phyloP scores from a whole-genome alignment of 345 rosid species.

The Heritiera littoralis region DNA sequence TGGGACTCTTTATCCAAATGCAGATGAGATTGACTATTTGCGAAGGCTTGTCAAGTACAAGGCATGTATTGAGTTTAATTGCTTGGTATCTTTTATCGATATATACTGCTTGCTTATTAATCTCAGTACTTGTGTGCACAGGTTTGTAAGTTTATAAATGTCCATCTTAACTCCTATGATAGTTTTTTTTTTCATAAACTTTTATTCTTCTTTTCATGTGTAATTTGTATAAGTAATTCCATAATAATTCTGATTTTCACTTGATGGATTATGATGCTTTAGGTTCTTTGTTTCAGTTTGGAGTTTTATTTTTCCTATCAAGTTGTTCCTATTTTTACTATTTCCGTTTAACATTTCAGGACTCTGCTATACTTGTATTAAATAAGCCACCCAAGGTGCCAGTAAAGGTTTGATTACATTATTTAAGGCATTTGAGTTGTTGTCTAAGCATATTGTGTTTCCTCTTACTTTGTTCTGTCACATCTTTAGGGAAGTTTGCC shows the following conservation, averaged over 20 bases:
- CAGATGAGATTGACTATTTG: conserved; percentile 86
- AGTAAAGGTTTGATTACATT: conserved; percentile 58
- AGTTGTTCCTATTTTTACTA: conserved; percentile 10
- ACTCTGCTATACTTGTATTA: conserved; percentile 74
- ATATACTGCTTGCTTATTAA: not conserved
- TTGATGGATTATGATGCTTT: conserved; percentile 11
- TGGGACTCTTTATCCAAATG: conserved; percentile 87
- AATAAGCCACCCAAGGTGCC: conserved; percentile 93
- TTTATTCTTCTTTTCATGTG: not conserved
- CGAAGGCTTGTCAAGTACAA: conserved; percentile 87
- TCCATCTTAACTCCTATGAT: not conserved
- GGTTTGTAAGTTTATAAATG: not conserved
- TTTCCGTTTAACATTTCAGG: conserved; percentile 47
- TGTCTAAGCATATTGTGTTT: not conserved
- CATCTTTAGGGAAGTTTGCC: conserved; percentile 68
- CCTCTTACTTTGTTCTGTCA: conserved; percentile 12
- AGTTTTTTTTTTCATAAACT: not conserved
- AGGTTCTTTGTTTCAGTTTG: conserved; percentile 11
- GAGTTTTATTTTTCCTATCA: not conserved
- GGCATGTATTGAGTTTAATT: conserved; percentile 40
- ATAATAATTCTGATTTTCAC: not conserved
- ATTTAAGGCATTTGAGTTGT: not conserved
- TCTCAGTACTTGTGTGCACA: not conserved
- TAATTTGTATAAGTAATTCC: not conserved
- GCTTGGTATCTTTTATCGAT: not conserved